phyloP scores from a whole-genome alignment of 2,329 filamentous ascomycete species.

The Penicillium paneum region DNA sequence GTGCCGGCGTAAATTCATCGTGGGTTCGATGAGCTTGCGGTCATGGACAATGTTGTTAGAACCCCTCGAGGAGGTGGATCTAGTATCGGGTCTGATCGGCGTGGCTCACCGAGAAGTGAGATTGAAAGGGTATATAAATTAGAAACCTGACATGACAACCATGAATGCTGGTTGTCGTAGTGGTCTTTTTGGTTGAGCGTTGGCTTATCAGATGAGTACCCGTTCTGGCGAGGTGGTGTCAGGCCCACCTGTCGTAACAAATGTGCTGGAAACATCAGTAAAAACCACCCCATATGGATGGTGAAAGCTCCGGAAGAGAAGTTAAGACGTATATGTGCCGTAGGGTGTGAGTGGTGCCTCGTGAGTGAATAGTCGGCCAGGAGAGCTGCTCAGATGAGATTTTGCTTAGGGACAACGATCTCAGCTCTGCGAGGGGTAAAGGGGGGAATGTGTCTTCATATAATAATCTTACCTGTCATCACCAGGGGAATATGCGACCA shows the following conservation, averaged over 20 bases:
- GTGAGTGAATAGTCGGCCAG: neutral
- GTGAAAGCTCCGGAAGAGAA: neutral
- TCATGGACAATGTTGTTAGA: no score
- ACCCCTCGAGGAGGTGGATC: no score
- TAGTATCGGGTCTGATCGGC: no score
- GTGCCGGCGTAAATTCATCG: neutral
- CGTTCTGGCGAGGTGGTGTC: no score
- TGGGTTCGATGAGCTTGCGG: neutral
- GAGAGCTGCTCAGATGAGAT: neutral
- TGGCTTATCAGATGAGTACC: no score
- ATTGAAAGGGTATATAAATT: no score
- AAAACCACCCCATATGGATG: neutral
- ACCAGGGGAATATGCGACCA: neutral
- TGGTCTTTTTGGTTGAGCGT: no score
- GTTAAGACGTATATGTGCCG: neutral
- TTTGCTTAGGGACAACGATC: neutral
- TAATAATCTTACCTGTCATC: neutral
- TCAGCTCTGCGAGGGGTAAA: neutral
- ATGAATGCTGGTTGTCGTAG: no score
- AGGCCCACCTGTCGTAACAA: no score
- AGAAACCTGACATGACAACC: no score
- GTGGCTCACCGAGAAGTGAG: no score
- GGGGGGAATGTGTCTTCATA: neutral
- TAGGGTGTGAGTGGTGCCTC: neutral
- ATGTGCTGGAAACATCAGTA: neutral